phyloP scores from a whole-genome alignment of 768 basidiomycete genomes.

The Lactifluus pinguis region DNA sequence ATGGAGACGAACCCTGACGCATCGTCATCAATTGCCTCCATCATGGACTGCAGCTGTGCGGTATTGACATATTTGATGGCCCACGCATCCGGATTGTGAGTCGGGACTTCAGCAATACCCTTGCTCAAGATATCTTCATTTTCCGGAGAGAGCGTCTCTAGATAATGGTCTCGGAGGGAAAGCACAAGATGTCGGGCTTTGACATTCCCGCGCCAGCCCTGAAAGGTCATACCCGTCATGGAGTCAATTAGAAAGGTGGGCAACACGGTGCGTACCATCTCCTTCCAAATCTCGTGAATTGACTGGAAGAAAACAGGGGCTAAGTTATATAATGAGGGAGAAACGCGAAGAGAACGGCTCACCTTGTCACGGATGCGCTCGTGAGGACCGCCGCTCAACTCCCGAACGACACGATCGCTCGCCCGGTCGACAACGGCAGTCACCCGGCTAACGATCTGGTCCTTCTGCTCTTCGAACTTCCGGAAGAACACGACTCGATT shows the following conservation, averaged over 20 bases:
- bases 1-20: constrained; percentile 28
- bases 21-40: constrained; percentile 30
- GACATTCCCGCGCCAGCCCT: constrained; percentile 19
- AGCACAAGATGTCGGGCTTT: constrained; percentile 19
- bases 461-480: constrained; percentile 20
- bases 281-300: constrained; percentile 18
- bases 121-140: neutral
- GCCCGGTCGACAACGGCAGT: constrained; percentile 19
- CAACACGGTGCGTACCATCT: constrained; percentile 19
- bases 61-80: constrained; percentile 21
- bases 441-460: constrained; percentile 12
- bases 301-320: neutral
- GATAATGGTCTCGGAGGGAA: constrained; percentile 27
- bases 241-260: neutral
- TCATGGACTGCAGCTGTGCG: constrained; percentile 20
- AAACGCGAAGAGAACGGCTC: neutral
- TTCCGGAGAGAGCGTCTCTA: constrained; percentile 17
- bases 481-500: constrained; percentile 19
- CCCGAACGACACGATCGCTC: constrained; percentile 12
- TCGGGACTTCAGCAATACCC: neutral
- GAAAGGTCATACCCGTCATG: neutral
- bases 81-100: constrained; percentile 22
- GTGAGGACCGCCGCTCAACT: constrained; percentile 22
- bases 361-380: constrained; percentile 19
- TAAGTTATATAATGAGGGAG: neutral